phyloP scores from a whole-genome alignment of 805 yeast genomes.

The Saccharomycopsis synnaedendra region DNA sequence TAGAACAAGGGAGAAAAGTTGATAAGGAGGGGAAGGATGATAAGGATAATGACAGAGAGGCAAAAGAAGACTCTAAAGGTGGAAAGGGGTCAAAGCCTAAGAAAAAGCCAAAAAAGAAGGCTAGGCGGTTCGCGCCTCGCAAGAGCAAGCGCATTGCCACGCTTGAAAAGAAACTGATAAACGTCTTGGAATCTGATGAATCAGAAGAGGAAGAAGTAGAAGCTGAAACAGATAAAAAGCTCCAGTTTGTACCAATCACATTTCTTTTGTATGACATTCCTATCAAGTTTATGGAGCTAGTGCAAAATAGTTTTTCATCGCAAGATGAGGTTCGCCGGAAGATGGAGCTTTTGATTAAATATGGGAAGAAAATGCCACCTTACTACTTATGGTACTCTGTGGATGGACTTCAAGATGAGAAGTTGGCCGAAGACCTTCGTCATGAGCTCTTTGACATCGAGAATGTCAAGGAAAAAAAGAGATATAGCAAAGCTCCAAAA shows the following conservation, averaged over 20 bases:
- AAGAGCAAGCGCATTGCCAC: slow-evolving; percentile 11
- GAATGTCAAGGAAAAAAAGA: slow-evolving; percentile 21
- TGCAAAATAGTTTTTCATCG: slow-evolving; percentile 54
- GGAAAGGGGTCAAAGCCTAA: too few relatives aligned
- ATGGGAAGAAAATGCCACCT: slow-evolving; percentile 49
- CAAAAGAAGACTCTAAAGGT: slow-evolving; percentile 13
- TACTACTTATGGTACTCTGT: slow-evolving; percentile 76
- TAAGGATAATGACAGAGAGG: background rate
- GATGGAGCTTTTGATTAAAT: slow-evolving; percentile 50
- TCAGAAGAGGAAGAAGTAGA: slow-evolving; percentile 15
- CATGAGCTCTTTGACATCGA: slow-evolving; percentile 45
- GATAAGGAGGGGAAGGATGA: slow-evolving; percentile 2
- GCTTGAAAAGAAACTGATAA: slow-evolving; percentile 1
- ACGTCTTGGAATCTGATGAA: slow-evolving; percentile 4
- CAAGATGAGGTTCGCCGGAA: slow-evolving; percentile 40
- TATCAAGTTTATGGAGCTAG: slow-evolving; percentile 46
- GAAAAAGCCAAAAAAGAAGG: too few relatives aligned
- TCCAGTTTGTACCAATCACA: slow-evolving; percentile 46
- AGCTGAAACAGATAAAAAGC: slow-evolving; percentile 16
- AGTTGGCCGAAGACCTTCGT: slow-evolving; percentile 52
- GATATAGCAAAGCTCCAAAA: background rate
- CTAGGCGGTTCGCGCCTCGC: background rate
- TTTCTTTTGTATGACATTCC: slow-evolving; percentile 59
- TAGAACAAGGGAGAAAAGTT: slow-evolving; percentile 10
- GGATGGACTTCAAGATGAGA: slow-evolving; percentile 63